phyloP scores from a whole-genome alignment of 305 asterid genomes.

The Nicotiana rustica region DNA sequence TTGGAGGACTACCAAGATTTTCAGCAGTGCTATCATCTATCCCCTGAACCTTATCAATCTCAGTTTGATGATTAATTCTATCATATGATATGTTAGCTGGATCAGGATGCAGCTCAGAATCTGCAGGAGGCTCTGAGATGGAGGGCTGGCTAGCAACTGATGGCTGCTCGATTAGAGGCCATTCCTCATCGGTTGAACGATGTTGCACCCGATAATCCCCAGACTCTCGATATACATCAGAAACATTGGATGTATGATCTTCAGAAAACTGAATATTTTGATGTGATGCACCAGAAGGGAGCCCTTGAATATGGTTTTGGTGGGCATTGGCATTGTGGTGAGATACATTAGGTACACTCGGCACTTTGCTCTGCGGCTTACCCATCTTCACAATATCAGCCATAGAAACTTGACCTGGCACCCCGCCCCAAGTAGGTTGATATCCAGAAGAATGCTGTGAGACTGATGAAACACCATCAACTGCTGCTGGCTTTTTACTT shows the following conservation, averaged over 20 bases:
- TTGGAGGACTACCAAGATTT: conserved; percentile 54
- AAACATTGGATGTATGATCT: conserved; percentile 48
- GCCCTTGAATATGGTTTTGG: conserved; percentile 55
- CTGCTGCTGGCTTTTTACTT: conserved; percentile 53
- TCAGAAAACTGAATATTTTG: conserved; percentile 49
- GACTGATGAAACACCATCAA: conserved; percentile 56
- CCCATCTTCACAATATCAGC: conserved; percentile 99
- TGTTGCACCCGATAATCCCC: conserved; percentile 50
- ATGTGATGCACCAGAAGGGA: conserved; percentile 46
- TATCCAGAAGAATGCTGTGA: conserved; percentile 58
- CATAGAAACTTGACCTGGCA: conserved; percentile 91
- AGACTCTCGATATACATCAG: conserved; percentile 46
- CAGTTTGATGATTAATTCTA: conserved; percentile 46
- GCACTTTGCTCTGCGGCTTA: conserved; percentile 61
- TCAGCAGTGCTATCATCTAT: conserved; percentile 55
- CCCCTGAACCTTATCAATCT: conserved; percentile 59
- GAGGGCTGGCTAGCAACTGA: conserved; percentile 48
- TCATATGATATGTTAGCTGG: conserved; percentile 53
- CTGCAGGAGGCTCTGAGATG: conserved; percentile 48
- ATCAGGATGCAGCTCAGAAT: conserved; percentile 60
- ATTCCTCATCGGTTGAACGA: conserved; percentile 64
- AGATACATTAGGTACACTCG: conserved; percentile 49
- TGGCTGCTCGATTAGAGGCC: conserved; percentile 85
- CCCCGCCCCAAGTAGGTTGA: conserved; percentile 73
- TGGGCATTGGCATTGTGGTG: conserved; percentile 44